A percentile compares a stretch with the other conserved stretches of the same genome.
These are phyloP conservation scores for Aristolochia contorta DNA, from an alignment of 164 flowering plant species.

Conservation along the genomic window DNA sequence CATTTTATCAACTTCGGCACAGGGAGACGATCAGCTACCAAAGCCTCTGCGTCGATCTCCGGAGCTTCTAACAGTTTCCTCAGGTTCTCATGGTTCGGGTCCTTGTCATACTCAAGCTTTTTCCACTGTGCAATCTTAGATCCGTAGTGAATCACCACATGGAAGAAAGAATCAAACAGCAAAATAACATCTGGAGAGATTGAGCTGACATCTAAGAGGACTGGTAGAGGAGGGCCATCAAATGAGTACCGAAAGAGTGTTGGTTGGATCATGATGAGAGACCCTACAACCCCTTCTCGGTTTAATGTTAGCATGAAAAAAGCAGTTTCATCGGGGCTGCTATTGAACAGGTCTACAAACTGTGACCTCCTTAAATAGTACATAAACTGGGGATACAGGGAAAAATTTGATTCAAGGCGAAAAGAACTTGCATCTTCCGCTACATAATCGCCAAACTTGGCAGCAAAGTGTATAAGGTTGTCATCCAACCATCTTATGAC, in stretches of 20 bases:
- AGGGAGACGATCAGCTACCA: too few species aligned
- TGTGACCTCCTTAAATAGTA: slow-evolving; percentile 79
- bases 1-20: slow-evolving; percentile 40
- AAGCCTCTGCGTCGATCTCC: slow-evolving; percentile 4
- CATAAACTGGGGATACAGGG: slow-evolving; percentile 52
- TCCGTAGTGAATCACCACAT: slow-evolving; percentile 75
- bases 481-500: slow-evolving; percentile 78
- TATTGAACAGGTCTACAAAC: slow-evolving; percentile 73
- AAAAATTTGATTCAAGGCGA: slow-evolving; percentile 32
- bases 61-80: slow-evolving; percentile 76
- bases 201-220: slow-evolving; percentile 64
- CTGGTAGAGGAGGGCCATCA: slow-evolving; percentile 79
- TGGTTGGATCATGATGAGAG: slow-evolving; percentile 48
- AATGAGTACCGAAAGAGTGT: slow-evolving; percentile 71
- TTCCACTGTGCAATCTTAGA: slow-evolving; percentile 74
- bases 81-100: slow-evolving; percentile 68
- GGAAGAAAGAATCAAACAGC: slow-evolving; percentile 79
- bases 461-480: slow-evolving; percentile 22
- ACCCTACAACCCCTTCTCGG: slow-evolving; percentile 57
- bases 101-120: slow-evolving; percentile 53
- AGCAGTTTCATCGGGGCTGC: slow-evolving; percentile 80
- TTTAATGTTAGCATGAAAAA: slow-evolving; percentile 34
- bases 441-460: slow-evolving; percentile 56
- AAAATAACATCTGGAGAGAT: slow-evolving; percentile 69
- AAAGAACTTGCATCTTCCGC: slow-evolving; percentile 78